Base-by-base conservation (phyloP, 768 basidiomycete species). In the Suillus occidentalis region DNA sequence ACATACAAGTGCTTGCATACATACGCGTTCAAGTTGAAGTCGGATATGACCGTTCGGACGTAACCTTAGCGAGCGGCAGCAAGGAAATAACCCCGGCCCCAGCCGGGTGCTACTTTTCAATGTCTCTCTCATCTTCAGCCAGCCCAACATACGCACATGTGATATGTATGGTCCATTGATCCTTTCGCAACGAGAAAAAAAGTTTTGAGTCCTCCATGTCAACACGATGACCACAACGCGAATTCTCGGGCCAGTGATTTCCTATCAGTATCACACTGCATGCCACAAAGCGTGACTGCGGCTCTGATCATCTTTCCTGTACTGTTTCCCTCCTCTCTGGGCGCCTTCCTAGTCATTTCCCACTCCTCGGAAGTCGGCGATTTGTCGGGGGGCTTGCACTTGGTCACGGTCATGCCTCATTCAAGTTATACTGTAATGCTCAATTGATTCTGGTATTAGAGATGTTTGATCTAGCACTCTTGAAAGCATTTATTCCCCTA, bases 391-490 rank as follows among this genome's bases (percentile, higher is more conserved):
- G 61, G 62, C 49, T 69, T 5, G 76, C 70, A 62, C 47, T 68
- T 6, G 76, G 76, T n/a, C 68, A 82, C 0, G 63, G 75, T 9
- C 76, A 72, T 59, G 75, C 56, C 36, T 61, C 70, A 20, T 49
- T 62, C 47, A 75, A 65, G 79, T 47, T 13, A 22, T 13, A 13
- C 22, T 14, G 25, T 4, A 60, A 85, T 86, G 80, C 80, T 89
- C 20, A 84, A 83, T 66, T 84, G 22, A 14, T 6, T 81, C 22
- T 89, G 87, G 83, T 89, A 87, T 66, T 89, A 87, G 75, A 77
- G 74, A 78, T 84, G 87, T 81, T 68, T 57, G 73, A 65, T 37
- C 40, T 12, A 47, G 3, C 34, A 25, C 49, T 16, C 22, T 59
- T 40, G 43, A 40, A 55, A 55, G 16, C 25, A 37, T 22, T 13